These are phyloP conservation scores for Physaria fendleri DNA, from an alignment of 345 rosid species.

Conservation along the genomic window DNA sequence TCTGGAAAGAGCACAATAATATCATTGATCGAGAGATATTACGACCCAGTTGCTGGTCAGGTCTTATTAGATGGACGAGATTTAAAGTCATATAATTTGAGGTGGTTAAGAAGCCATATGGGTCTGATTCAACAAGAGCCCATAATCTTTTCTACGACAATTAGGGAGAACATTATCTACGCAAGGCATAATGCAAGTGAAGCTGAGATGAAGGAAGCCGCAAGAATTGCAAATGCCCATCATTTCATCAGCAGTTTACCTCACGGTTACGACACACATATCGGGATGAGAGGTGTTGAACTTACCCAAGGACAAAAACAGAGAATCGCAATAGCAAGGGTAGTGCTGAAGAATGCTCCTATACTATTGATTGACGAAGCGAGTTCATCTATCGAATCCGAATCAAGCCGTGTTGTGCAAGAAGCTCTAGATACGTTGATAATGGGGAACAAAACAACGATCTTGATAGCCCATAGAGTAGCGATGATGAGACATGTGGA, in stretches of 20 bases:
- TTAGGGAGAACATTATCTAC: constrained; percentile 90
- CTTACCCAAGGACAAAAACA: constrained; percentile 98
- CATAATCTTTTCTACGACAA: constrained; percentile 88
- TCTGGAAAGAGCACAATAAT: constrained; percentile 98
- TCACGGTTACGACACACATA: constrained; percentile 95
- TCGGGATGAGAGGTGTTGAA: constrained; percentile 99
- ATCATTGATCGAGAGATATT: constrained; percentile 90
- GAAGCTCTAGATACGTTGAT: constrained; percentile 95
- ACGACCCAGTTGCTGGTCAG: constrained; percentile 99
- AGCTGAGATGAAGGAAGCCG: constrained; percentile 98
- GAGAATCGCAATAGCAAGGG: constrained; percentile 91
- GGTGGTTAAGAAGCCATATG: constrained; percentile 91
- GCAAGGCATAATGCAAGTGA: constrained; percentile 98
- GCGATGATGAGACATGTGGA: constrained; percentile 99
- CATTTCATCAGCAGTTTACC: constrained; percentile 97
- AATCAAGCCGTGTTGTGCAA: constrained; percentile 96
- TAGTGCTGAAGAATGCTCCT: constrained; percentile 95
- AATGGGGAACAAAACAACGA: constrained; percentile 98
- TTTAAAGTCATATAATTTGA: constrained; percentile 75
- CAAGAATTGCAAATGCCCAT: constrained; percentile 98
- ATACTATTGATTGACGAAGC: constrained; percentile 90
- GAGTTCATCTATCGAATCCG: constrained; percentile 92
- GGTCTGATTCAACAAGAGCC: constrained; percentile 99
- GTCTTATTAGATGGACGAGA: constrained; percentile 87
- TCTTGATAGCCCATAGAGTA: constrained; percentile 93